phyloP scores from a whole-genome alignment of 2,329 filamentous ascomycete genomes.

The Ceratocystiopsis minuta region DNA sequence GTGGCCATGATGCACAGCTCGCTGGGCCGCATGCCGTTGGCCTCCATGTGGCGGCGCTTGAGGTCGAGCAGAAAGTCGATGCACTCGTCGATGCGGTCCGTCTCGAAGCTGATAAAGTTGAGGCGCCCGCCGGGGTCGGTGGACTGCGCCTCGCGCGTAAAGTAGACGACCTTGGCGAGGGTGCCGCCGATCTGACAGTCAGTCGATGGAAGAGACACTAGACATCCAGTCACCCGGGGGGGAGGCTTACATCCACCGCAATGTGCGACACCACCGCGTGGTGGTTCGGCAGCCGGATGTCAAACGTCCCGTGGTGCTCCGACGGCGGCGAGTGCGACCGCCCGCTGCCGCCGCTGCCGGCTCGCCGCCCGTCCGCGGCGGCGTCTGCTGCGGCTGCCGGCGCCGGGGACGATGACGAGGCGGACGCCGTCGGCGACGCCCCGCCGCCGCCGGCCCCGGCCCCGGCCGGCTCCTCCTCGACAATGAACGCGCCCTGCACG shows the following conservation, averaged over 20 bases:
- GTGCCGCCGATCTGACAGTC: constrained; percentile 70
- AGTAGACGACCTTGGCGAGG: constrained; percentile 91
- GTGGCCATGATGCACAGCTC: constrained; percentile 89
- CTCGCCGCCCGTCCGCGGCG: neutral
- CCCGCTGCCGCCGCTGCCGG: constrained; percentile 16
- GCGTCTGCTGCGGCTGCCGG: neutral
- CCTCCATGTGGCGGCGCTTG: constrained; percentile 60
- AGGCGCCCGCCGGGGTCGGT: constrained; percentile 70
- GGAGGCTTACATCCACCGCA: constrained; percentile 81
- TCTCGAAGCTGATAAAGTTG: constrained; percentile 94
- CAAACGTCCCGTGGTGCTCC: constrained; percentile 54
- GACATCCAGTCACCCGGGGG: too few species aligned
- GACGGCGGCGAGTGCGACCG: constrained; percentile 14
- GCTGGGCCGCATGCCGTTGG: constrained; percentile 52
- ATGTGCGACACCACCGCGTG: constrained; percentile 92
- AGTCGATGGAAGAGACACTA: too few species aligned
- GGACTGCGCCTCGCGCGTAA: constrained; percentile 70
- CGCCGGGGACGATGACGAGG: constrained; percentile 8
- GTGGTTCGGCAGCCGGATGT: constrained; percentile 92
- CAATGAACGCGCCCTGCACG: constrained; percentile 89
- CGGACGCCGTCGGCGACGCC: neutral
- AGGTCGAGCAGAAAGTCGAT: constrained; percentile 79
- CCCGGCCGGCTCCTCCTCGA: constrained; percentile 51
- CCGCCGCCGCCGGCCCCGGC: constrained; percentile 16
- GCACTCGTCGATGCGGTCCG: constrained; percentile 81